These are phyloP conservation scores for Aspergillus indologenus DNA, from an alignment of 495 filamentous ascomycete species.

Conservation along the genomic window DNA sequence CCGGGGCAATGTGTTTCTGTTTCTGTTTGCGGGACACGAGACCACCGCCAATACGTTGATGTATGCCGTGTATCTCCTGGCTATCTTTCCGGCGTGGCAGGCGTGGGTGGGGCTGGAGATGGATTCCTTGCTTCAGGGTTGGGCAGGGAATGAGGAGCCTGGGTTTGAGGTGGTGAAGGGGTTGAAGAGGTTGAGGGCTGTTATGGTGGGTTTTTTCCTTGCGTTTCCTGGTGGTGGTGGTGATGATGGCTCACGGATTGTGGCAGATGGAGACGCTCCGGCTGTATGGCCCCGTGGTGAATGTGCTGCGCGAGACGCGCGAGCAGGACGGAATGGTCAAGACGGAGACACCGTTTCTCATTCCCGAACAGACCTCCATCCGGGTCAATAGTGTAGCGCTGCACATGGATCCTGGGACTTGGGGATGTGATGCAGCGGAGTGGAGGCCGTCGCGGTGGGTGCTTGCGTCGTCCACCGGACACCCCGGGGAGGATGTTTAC, in stretches of 20 bases:
- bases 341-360: background rate
- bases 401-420: conserved; percentile 7
- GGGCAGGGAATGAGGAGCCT: too few species aligned
- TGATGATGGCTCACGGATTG: background rate
- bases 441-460: conserved; percentile 14
- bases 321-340: background rate
- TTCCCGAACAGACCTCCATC: background rate
- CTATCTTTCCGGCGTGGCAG: conserved; percentile 12
- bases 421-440: conserved; percentile 5
- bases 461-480: too few species aligned
- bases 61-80: conserved; percentile 9
- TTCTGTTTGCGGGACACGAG: conserved; percentile 16
- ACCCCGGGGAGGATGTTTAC: background rate
- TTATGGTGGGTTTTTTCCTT: conserved; percentile 8
- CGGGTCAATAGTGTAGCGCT: conserved; percentile 5
- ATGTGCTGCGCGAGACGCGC: conserved; percentile 2
- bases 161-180: background rate
- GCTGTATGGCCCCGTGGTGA: conserved; percentile 11
- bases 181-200: background rate
- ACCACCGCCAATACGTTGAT: conserved; percentile 14
- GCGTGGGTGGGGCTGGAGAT: conserved; percentile 10
- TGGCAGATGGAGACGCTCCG: conserved; percentile 13
- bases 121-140: background rate
- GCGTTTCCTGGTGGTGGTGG: too few species aligned
- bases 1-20: conserved; percentile 13